These are phyloP conservation scores for Cordyceps farinosa DNA, from an alignment of 2,329 filamentous ascomycete species.

Conservation along the genomic window DNA sequence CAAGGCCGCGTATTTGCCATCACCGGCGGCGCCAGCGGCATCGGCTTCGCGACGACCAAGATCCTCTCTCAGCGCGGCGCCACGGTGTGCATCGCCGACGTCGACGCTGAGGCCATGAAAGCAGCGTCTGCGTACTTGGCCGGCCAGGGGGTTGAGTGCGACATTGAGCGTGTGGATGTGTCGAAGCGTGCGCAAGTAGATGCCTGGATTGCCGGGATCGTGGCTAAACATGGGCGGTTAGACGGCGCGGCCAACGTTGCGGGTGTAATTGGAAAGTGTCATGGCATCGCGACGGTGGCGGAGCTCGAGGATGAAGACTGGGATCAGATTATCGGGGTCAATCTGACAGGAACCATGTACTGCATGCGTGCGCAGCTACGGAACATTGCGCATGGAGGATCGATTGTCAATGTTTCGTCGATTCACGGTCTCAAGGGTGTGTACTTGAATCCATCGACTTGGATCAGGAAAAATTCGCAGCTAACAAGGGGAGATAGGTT, in stretches of 20 bases:
- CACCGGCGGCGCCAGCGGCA: slow-evolving; percentile 35
- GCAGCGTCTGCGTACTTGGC: slow-evolving; percentile 31
- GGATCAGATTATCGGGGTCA: slow-evolving; percentile 44
- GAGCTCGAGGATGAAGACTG: slow-evolving; percentile 45
- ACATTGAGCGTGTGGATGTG: slow-evolving; percentile 43
- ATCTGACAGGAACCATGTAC: slow-evolving; percentile 48
- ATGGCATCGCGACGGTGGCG: slow-evolving; percentile 36
- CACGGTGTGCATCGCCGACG: slow-evolving; percentile 36
- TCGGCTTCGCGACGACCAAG: slow-evolving; percentile 39
- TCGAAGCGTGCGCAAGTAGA: slow-evolving; percentile 46
- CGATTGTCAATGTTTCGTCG: slow-evolving; percentile 56
- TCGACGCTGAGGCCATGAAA: slow-evolving; percentile 32
- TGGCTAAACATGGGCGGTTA: slow-evolving; percentile 46
- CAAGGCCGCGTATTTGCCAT: slow-evolving; percentile 30
- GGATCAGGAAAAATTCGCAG: not conserved
- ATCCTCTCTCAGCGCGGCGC: slow-evolving; percentile 36
- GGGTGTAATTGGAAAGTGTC: slow-evolving; percentile 44
- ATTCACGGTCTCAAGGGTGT: slow-evolving; percentile 43
- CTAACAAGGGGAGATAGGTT: slow-evolving; percentile 22
- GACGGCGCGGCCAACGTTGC: slow-evolving; percentile 54
- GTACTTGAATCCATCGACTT: not conserved
- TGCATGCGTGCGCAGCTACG: slow-evolving; percentile 42
- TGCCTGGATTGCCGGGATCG: slow-evolving; percentile 42
- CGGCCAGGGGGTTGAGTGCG: slow-evolving; percentile 25
- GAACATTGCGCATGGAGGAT: slow-evolving; percentile 47